phyloP scores from a whole-genome alignment of 2,329 filamentous ascomycete species.

The Tolypocladium guangdongense region DNA sequence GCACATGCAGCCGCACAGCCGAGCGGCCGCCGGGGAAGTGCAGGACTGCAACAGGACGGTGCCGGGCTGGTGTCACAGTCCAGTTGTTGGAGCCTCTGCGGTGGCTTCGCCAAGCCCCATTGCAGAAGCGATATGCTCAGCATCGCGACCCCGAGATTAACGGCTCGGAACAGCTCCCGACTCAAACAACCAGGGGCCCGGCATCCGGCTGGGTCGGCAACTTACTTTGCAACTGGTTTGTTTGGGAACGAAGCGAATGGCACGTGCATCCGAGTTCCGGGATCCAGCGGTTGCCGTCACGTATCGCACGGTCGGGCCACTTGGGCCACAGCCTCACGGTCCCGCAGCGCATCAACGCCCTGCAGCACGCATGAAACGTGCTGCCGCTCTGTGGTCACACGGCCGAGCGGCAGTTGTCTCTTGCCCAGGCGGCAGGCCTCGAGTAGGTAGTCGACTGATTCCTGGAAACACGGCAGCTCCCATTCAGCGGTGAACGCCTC shows the following conservation, averaged over 20 bases:
- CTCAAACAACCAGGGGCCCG: neutral
- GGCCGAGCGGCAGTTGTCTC: neutral
- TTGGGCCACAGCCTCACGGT: neutral
- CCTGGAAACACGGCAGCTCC: neutral
- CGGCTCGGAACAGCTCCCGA: neutral
- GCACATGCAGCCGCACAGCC: neutral
- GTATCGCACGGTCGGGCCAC: neutral
- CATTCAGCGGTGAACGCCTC: neutral
- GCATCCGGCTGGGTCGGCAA: neutral
- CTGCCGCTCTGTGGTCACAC: neutral
- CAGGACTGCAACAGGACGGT: neutral
- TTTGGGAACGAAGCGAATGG: neutral
- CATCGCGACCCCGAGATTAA: neutral
- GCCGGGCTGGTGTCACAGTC: neutral
- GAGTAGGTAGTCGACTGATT: neutral
- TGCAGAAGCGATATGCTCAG: neutral
- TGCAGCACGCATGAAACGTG: neutral
- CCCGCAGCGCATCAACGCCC: neutral
- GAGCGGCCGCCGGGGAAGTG: neutral
- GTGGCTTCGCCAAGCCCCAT: neutral
- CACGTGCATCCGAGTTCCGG: neutral
- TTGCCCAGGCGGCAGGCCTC: neutral
- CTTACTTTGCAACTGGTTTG: neutral
- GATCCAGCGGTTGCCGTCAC: neutral
- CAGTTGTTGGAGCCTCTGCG: neutral